Evolutionary conservation across 1,284 basidiomycete species (phyloP), one percentile per base, ranked within the genome.

Genomic region (Marasmius fiardii): DNA sequence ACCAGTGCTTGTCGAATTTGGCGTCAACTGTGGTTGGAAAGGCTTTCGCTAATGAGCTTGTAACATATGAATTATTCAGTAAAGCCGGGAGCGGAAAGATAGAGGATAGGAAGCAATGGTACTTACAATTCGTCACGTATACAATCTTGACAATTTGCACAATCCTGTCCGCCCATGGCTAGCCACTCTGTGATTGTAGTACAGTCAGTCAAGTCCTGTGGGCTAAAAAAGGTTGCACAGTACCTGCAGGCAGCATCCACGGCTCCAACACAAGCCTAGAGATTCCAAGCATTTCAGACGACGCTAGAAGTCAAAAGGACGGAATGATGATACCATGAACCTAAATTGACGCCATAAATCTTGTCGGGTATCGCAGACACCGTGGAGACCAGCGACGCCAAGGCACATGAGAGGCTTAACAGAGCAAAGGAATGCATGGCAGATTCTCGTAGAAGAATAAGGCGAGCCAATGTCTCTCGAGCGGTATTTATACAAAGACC

Each of bases 191-290:
- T 43, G 4, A 43, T 23, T 45, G 20, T 8, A 23, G 26, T 11
- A 31, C 31, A 49, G n/a, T 31, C n/a, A 4, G 23, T 2, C 33
- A 34, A 12, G 18, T 34, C 6, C 44, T n/a, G 43, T 53, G 21
- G 33, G 41, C 1, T 33, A 20, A 5, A 20, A 14, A 39, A 21
- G 49, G 7, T 21, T 34, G n/a, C n/a, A n/a, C 39, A 59, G 16
- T 58, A 81, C 82, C 81, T 63, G 72, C 68, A 2, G 85, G 85
- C n/a, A 86, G 69, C 85, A 88, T 87, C 85, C 85, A 88, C 28
- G 84, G 70, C 62, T 88, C 85, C 11, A 83, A 59, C 1, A 86
- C 67, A 34, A 86, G 71, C 84, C 83, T 84, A 52, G 12, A 43
- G 54, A 18, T 11, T 43, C 12, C n/a, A 45, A 16, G 33, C 23